Evolutionary conservation across 331 rosid species (phyloP).

Genomic region (Dryas integrifolia): DNA sequence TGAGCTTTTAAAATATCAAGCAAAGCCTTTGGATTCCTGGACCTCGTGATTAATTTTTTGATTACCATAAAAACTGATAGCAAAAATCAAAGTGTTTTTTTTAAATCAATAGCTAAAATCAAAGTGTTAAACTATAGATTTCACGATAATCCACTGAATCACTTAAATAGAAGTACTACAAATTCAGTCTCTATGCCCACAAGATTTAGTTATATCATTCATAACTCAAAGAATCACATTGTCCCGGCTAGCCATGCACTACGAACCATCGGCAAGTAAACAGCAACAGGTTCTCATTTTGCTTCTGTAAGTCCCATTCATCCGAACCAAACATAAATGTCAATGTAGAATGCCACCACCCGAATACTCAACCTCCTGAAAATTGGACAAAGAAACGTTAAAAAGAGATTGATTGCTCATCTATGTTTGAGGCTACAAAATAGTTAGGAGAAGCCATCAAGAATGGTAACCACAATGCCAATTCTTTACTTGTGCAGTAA

Average conservation of each 20-base stretch:
- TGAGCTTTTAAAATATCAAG: no score
- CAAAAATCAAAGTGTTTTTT: background rate
- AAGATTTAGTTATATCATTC: slow-evolving; percentile 20
- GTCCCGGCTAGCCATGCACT: slow-evolving; percentile 7
- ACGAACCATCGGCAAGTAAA: slow-evolving; percentile 21
- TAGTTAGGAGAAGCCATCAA: background rate
- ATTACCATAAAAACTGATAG: background rate
- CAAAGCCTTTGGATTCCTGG: no score
- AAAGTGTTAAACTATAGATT: background rate
- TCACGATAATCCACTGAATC: slow-evolving; percentile 2
- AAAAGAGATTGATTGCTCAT: background rate
- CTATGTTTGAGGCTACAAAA: background rate
- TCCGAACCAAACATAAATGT: background rate
- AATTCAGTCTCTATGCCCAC: slow-evolving; percentile 7
- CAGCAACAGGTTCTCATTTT: background rate
- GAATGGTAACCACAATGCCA: background rate
- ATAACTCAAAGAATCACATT: slow-evolving; percentile 18
- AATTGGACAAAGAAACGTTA: slow-evolving; percentile 6
- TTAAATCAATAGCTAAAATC: background rate
- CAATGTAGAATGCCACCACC: slow-evolving; percentile 48
- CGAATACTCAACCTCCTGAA: slow-evolving; percentile 81
- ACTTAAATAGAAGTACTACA: slow-evolving; percentile 6
- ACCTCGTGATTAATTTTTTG: background rate
- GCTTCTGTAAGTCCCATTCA: slow-evolving; percentile 10
- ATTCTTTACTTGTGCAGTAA: background rate